Evolutionary conservation across 345 rosid genomes (phyloP).

Genomic region (Euphorbia pulcherrima): DNA sequence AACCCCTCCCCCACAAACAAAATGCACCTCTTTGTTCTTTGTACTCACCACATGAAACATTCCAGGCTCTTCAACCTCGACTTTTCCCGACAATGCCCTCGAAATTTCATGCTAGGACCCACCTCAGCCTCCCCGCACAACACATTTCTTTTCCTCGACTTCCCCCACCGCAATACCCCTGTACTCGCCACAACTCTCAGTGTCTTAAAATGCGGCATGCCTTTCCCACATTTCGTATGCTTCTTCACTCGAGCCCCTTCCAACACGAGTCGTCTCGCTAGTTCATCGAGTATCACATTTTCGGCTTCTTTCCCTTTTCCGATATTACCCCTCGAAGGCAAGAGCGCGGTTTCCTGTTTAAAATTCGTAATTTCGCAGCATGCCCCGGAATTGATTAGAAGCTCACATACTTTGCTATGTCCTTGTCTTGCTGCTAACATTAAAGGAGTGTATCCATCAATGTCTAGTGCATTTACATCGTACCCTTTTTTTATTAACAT

Average conservation of each 20-base stretch:
- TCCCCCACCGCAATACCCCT: conserved; percentile 78
- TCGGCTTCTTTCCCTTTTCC: conserved; percentile 35
- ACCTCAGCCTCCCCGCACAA: conserved; percentile 55
- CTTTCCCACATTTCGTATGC: conserved; percentile 83
- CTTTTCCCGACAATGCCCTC: conserved; percentile 45
- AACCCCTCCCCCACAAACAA: conserved; percentile 69
- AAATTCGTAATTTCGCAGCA: conserved; percentile 46
- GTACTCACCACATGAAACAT: conserved; percentile 64
- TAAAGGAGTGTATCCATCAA: conserved; percentile 78
- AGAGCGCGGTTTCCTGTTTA: conserved; percentile 57
- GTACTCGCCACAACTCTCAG: conserved; percentile 48
- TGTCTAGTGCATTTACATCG: conserved; percentile 58
- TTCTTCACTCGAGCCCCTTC: conserved; percentile 54
- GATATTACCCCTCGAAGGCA: conserved; percentile 42
- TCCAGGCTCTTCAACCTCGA: conserved; percentile 45
- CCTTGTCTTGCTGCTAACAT: conserved; percentile 91
- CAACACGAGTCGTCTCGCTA: conserved; percentile 53
- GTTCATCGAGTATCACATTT: conserved; percentile 54
- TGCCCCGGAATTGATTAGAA: conserved; percentile 61
- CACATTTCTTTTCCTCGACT: conserved; percentile 58
- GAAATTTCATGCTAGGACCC: conserved; percentile 52
- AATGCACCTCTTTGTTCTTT: conserved; percentile 71
- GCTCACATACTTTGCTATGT: conserved; percentile 48
- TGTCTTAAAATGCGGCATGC: conserved; percentile 56
- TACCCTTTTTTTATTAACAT: conserved; percentile 58